Conservation (phyloP, 805 yeast species). For the Candida nanaspora region DNA sequence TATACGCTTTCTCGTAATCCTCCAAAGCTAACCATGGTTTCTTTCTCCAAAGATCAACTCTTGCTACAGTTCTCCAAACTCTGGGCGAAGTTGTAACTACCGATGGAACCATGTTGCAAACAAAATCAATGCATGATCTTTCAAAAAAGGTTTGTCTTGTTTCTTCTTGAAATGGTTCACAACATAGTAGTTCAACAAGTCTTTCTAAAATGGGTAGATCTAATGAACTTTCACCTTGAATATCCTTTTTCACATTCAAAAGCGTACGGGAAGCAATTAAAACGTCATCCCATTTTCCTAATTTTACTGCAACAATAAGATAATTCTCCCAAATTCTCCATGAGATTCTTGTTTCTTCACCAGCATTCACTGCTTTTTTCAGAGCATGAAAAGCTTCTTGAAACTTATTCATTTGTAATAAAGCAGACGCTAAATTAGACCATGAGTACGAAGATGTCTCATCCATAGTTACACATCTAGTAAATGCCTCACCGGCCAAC, state of each 20-base stretch:
- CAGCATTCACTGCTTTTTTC: conserved; percentile 65
- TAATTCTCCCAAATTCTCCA: conserved; percentile 93
- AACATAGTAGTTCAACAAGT: conserved; percentile 58
- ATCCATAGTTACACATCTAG: conserved; percentile 82
- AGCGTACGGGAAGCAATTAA: conserved; percentile 64
- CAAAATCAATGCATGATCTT: conserved; percentile 57
- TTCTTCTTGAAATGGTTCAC: conserved; percentile 33
- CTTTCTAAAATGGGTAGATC: conserved; percentile 74
- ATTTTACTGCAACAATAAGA: conserved; percentile 69
- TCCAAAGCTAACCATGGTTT: conserved; percentile 86
- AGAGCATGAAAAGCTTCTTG: conserved; percentile 83
- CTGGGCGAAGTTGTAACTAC: conserved; percentile 62
- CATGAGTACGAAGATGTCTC: conserved; percentile 77
- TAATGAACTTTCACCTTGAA: conserved; percentile 54
- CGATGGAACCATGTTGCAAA: conserved; percentile 61
- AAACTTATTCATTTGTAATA: conserved; percentile 54
- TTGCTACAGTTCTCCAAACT: conserved; percentile 78
- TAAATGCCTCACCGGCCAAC: conserved; percentile 84
- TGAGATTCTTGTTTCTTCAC: conserved; percentile 59
- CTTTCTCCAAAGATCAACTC: conserved; percentile 79
- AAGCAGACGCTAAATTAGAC: conserved; percentile 85
- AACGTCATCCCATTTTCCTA: conserved; percentile 87
- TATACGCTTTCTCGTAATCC: conserved; percentile 78
- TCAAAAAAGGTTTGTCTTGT: conserved; percentile 53
- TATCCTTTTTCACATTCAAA: conserved; percentile 47